Percentiles rank a stretch among this genome's conserved stretches.
Conservation (phyloP, 441 rosid genomes). For the Eugenia klotzschiana region DNA sequence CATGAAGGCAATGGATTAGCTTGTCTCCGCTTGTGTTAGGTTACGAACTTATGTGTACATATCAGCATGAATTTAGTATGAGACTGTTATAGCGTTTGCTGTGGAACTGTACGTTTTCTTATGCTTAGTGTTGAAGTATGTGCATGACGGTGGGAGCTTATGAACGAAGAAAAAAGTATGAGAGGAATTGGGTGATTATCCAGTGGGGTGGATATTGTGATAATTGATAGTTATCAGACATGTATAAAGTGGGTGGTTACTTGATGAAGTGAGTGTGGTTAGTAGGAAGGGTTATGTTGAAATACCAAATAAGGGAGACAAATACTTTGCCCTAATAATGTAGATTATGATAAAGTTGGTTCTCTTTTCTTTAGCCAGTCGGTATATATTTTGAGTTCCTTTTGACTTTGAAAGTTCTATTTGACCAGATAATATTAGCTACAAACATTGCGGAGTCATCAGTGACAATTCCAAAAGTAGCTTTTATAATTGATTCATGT, state of each 20-base stretch:
- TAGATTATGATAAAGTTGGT: not conserved
- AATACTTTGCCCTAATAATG: not conserved
- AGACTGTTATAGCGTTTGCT: not conserved
- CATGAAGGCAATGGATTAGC: not conserved
- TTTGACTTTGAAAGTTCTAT: not conserved
- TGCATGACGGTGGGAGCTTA: not conserved
- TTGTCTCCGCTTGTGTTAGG: not conserved
- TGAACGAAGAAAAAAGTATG: not conserved
- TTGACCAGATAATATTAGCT: slow-evolving; percentile 73
- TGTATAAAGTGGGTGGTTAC: not conserved
- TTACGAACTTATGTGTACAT: not conserved
- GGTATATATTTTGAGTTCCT: not conserved
- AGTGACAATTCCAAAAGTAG: slow-evolving; percentile 89
- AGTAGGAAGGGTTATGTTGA: not conserved
- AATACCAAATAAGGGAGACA: not conserved
- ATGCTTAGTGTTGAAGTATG: not conserved
- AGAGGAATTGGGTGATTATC: not conserved
- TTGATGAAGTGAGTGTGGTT: not conserved
- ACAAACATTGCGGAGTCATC: slow-evolving; percentile 97
- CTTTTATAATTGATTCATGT: slow-evolving; percentile 85
- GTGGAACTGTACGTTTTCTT: not conserved
- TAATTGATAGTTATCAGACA: not conserved
- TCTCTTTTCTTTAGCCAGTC: not conserved
- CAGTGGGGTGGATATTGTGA: not conserved
- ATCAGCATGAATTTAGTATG: not conserved